Conservation (phyloP, 441 rosid species). For the Euphorbia schlechtendalii region DNA sequence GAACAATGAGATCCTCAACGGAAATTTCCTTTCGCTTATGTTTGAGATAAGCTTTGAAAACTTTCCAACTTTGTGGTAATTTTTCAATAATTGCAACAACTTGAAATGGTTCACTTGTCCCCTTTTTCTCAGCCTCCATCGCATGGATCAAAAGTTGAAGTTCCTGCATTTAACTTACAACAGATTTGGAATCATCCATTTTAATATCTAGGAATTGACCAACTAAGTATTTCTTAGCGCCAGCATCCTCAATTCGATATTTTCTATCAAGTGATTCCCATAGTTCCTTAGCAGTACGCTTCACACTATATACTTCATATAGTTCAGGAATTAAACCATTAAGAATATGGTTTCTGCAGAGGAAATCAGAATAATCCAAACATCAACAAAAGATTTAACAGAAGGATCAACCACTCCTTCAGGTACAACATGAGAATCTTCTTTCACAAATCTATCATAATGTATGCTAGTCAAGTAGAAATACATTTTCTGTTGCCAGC, state of each 20-base stretch:
- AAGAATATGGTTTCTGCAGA: not conserved
- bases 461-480: not conserved
- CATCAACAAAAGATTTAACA: not conserved
- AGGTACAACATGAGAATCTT: not conserved
- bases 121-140: not conserved
- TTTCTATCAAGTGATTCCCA: not conserved
- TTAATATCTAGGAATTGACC: not conserved
- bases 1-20: not conserved
- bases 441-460: not conserved
- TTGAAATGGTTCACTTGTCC: not conserved
- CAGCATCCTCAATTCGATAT: not conserved
- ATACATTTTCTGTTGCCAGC: too few relatives aligned
- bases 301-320: not conserved
- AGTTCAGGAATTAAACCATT: not conserved
- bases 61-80: not conserved
- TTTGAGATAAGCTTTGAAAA: not conserved
- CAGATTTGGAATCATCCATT: not conserved
- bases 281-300: not conserved
- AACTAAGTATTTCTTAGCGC: not conserved
- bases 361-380: not conserved
- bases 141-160: not conserved
- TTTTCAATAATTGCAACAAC: not conserved
- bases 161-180: not conserved
- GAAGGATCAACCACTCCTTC: too few relatives aligned
- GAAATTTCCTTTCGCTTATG: not conserved